phyloP scores from a whole-genome alignment of 805 yeast genomes.

The Ogataea henricii region DNA sequence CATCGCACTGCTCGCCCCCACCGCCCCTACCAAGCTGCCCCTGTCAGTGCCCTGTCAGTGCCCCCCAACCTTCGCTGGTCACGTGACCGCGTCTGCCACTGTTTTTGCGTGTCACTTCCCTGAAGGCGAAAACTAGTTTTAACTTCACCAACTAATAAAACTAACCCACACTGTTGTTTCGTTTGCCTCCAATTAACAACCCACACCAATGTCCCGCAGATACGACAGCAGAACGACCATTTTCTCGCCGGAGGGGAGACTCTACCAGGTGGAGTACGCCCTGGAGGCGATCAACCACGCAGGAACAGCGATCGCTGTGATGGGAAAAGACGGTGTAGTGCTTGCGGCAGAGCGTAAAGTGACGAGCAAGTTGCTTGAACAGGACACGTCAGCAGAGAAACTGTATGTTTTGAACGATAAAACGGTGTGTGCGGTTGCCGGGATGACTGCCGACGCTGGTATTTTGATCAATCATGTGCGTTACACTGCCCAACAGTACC shows the following conservation, averaged over 20 bases:
- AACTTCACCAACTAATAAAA: neutral
- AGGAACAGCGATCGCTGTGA: conserved; percentile 78
- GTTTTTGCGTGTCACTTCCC: neutral
- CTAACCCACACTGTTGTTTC: neutral
- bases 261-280: conserved; percentile 94
- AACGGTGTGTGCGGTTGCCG: conserved; percentile 89
- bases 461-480: conserved; percentile 89
- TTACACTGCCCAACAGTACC: conserved; percentile 76
- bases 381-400: conserved; percentile 91
- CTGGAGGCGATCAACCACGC: conserved; percentile 81
- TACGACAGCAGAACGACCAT: conserved; percentile 99
- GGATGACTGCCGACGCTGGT: conserved; percentile 96
- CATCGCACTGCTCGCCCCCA: too few relatives aligned
- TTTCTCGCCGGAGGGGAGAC: conserved; percentile 97
- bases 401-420: conserved; percentile 77
- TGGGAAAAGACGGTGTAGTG: conserved; percentile 84
- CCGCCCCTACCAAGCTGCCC: too few relatives aligned
- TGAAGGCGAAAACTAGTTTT: conserved; percentile 1
- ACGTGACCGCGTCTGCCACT: neutral
- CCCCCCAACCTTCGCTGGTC: neutral
- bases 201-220: conserved; percentile 74
- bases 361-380: conserved; percentile 88
- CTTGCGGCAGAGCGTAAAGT: conserved; percentile 96
- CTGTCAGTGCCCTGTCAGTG: too few relatives aligned
- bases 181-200: neutral